Evolutionary conservation across 768 basidiomycete species (phyloP).

Genomic region (Lactifluus echinatus): DNA sequence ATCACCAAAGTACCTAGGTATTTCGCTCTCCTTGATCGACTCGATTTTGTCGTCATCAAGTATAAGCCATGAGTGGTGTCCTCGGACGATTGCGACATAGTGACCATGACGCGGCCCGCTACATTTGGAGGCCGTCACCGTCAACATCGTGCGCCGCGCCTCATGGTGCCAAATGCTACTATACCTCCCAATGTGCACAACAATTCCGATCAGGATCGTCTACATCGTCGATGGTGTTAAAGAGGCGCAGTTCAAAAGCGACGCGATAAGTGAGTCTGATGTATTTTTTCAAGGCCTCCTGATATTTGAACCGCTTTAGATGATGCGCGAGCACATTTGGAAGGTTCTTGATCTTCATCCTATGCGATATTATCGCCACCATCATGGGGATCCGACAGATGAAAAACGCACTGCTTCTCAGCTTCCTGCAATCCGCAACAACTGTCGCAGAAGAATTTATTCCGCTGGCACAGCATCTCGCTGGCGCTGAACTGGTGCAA

Average conservation of each 20-base stretch:
- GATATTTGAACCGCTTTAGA: constrained; percentile 97
- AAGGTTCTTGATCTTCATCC: constrained; percentile 98
- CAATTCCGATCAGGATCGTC: constrained; percentile 90
- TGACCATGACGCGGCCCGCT: constrained; percentile 99
- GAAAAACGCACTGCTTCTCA: constrained; percentile 72
- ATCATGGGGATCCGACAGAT: constrained; percentile 6
- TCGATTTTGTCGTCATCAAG: constrained; percentile 96
- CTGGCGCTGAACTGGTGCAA: constrained; percentile 93
- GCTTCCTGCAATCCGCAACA: constrained; percentile 97
- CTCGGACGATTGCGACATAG: constrained; percentile 92
- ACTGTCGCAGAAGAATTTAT: constrained; percentile 97
- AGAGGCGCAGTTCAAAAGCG: constrained; percentile 88
- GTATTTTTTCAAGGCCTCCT: constrained; percentile 82
- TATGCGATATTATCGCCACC: constrained; percentile 25
- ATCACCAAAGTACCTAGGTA: constrained; percentile 92
- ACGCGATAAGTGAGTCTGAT: constrained; percentile 96
- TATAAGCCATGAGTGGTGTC: constrained; percentile 72
- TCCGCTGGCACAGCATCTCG: constrained; percentile 96
- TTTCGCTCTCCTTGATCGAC: constrained; percentile 80
- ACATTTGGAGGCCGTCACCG: constrained; percentile 14
- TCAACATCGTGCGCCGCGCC: constrained; percentile 8
- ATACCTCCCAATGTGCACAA: constrained; percentile 98
- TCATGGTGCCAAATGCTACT: constrained; percentile 26
- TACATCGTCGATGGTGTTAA: constrained; percentile 94
- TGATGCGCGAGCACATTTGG: constrained; percentile 95